Conservation (phyloP, 140 eudicot species). For the Senecio squalidus region DNA sequence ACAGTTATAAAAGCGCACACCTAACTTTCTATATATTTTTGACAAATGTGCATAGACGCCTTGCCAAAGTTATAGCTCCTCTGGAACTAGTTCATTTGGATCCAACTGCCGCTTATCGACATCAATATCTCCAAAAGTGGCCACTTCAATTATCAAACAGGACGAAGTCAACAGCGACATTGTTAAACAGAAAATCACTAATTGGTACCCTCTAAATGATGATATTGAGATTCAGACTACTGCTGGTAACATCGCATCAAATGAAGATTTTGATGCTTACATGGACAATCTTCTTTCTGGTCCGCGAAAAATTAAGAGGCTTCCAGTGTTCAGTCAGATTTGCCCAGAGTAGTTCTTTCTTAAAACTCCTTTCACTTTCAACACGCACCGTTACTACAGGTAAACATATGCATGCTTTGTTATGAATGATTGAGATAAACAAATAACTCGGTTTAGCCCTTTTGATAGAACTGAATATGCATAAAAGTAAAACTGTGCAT, state of each 20-base stretch:
- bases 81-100: constrained; percentile 43
- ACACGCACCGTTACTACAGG: not conserved
- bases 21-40: not conserved
- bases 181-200: constrained; percentile 20
- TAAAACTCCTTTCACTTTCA: not conserved
- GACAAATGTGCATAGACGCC: constrained; percentile 20
- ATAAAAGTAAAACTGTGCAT: constrained; percentile 11
- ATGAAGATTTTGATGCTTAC: constrained; percentile 42
- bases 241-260: constrained; percentile 25
- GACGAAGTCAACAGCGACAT: constrained; percentile 19
- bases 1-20: not conserved
- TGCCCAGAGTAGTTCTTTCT: constrained; percentile 36
- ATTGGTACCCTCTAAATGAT: constrained; percentile 79
- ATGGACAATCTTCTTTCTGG: constrained; percentile 38
- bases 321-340: constrained; percentile 47
- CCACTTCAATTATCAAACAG: constrained; percentile 16
- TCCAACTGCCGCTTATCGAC: constrained; percentile 29
- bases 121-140: constrained; percentile 18
- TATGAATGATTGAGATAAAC: constrained; percentile 19
- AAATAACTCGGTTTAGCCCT: not conserved
- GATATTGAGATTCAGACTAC: constrained; percentile 32
- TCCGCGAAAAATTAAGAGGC: constrained; percentile 32
- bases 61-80: constrained; percentile 28
- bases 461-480: not conserved
- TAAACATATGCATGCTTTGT: constrained; percentile 16